Conservation (phyloP, 2,329 filamentous ascomycete species). For the Neonectria punicea region DNA sequence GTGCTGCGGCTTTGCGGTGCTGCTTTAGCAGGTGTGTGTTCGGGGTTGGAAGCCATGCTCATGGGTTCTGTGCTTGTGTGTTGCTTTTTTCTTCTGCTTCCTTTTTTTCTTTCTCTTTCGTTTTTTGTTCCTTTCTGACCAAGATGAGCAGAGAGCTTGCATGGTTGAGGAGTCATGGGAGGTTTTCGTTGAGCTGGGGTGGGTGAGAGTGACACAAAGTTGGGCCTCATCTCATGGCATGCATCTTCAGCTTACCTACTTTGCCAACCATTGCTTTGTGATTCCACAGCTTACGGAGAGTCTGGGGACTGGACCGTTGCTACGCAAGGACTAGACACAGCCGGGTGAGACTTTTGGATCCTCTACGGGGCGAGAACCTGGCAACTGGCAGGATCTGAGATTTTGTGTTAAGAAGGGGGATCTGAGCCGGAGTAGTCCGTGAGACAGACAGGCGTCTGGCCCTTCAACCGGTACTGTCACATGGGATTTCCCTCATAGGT, state of each 20-base stretch:
- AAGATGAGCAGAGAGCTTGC: background rate
- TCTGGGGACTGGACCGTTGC: background rate
- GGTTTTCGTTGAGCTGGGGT: background rate
- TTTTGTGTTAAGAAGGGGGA: background rate
- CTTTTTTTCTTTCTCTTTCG: background rate
- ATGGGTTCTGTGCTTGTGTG: background rate
- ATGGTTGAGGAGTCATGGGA: slow-evolving; percentile 1
- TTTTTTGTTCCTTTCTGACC: background rate
- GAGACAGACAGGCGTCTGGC: background rate
- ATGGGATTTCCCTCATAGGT: background rate
- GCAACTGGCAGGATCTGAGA: background rate
- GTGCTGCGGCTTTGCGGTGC: slow-evolving; percentile 8
- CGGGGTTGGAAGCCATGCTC: background rate
- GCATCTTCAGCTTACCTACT: background rate
- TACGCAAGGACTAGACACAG: background rate
- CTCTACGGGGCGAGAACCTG: background rate
- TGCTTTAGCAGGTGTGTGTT: background rate
- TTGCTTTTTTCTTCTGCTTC: background rate
- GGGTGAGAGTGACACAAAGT: background rate
- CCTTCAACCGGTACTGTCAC: background rate
- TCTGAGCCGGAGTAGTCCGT: background rate
- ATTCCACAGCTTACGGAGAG: background rate
- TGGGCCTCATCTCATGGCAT: background rate
- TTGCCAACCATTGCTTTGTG: too few relatives aligned
- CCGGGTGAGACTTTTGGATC: background rate